Evolutionary conservation across 768 basidiomycete genomes (phyloP).

Genomic region (Termitomyces sp.): DNA sequence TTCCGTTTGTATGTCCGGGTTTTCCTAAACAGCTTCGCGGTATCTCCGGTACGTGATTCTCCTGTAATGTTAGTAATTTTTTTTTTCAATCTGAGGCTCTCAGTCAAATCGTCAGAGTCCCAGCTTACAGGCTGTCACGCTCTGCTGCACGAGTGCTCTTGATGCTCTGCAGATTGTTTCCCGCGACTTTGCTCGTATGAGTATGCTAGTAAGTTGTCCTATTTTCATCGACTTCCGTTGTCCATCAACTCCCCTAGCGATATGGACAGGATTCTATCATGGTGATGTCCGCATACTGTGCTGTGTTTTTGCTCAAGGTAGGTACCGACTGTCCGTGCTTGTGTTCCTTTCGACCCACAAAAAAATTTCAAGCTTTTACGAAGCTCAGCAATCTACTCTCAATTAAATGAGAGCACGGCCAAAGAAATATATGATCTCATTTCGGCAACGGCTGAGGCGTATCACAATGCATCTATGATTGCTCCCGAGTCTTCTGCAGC

Average conservation of each 20-base stretch:
- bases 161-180: conserved; percentile 69
- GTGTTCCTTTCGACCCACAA: conserved; percentile 3
- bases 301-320: conserved; percentile 76
- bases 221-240: not conserved
- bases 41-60: conserved; percentile 44
- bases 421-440: conserved; percentile 66
- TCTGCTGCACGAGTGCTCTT: conserved; percentile 73
- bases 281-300: conserved; percentile 84
- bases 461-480: conserved; percentile 63
- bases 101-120: conserved; percentile 57
- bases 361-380: conserved; percentile 56
- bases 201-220: conserved; percentile 57
- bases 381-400: conserved; percentile 51
- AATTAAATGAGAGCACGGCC: conserved; percentile 56
- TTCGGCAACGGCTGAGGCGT: conserved; percentile 70
- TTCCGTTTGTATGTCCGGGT: conserved; percentile 78
- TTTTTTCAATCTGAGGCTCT: not conserved
- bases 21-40: conserved; percentile 80
- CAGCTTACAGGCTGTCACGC: conserved; percentile 63
- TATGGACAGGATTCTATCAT: conserved; percentile 84
- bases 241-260: conserved; percentile 39
- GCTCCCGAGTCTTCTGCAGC: conserved; percentile 64
- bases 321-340: conserved; percentile 9
- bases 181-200: conserved; percentile 68
- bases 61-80: not conserved